These are phyloP conservation scores for Diaporthe vaccinii DNA, from an alignment of 2,329 filamentous ascomycete genomes.

Conservation along the genomic window DNA sequence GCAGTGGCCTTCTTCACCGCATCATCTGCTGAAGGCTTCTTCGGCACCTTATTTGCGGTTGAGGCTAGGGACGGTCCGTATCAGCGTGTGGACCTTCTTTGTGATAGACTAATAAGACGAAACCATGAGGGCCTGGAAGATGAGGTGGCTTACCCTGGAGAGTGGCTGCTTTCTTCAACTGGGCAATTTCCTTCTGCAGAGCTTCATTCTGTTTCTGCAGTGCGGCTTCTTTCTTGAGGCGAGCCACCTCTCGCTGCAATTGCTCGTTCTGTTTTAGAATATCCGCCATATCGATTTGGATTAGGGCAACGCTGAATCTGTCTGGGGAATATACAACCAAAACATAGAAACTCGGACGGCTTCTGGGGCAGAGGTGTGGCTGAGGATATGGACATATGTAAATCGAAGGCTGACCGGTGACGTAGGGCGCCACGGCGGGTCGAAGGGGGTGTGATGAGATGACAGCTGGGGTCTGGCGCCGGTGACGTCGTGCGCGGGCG, in stretches of 20 bases:
- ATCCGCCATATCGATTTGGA: slow-evolving; percentile 33
- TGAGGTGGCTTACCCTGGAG: slow-evolving; percentile 33
- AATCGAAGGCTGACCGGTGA: slow-evolving; percentile 28
- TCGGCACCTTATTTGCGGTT: background rate
- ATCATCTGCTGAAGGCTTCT: slow-evolving; percentile 33
- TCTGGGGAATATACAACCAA: background rate
- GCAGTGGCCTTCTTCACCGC: slow-evolving; percentile 25
- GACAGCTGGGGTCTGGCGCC: slow-evolving; percentile 28
- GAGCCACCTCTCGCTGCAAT: slow-evolving; percentile 36
- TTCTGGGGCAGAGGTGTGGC: slow-evolving; percentile 13
- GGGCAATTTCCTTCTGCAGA: slow-evolving; percentile 36
- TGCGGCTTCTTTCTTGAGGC: slow-evolving; percentile 35
- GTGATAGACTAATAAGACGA: background rate
- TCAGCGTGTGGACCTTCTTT: slow-evolving; percentile 7
- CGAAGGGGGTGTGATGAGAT: slow-evolving; percentile 21
- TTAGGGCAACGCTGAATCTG: background rate
- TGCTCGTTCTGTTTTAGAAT: slow-evolving; percentile 23
- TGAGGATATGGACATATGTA: slow-evolving; percentile 21
- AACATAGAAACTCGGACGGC: background rate
- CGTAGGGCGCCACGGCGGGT: slow-evolving; percentile 17
- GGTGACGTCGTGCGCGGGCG: slow-evolving; percentile 33
- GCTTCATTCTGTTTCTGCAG: slow-evolving; percentile 28
- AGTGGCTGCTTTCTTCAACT: slow-evolving; percentile 36
- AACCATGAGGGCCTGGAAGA: background rate
- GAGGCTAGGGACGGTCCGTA: slow-evolving; percentile 21